Evolutionary conservation across 345 rosid species (phyloP).

Genomic region (Aquilaria sinensis): DNA sequence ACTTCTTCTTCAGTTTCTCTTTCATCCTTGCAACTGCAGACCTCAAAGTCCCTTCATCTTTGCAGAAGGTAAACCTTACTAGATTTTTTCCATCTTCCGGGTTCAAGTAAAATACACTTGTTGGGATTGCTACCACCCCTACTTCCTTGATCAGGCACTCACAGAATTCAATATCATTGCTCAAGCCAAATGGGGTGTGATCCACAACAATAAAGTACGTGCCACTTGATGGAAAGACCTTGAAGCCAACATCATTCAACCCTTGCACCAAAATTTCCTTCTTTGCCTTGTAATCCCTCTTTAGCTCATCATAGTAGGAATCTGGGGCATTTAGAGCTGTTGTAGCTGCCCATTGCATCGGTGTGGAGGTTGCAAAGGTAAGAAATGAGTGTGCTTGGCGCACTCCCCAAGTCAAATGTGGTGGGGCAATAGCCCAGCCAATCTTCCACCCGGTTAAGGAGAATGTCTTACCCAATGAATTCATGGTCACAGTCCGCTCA

Average conservation of each 20-base stretch:
- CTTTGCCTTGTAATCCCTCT: slow-evolving; percentile 69
- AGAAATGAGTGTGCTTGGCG: slow-evolving; percentile 88
- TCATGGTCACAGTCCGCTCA: slow-evolving; percentile 84
- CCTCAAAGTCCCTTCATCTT: slow-evolving; percentile 87
- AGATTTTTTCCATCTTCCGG: slow-evolving; percentile 93
- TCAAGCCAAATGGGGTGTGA: slow-evolving; percentile 82
- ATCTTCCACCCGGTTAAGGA: slow-evolving; percentile 96
- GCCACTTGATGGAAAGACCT: slow-evolving; percentile 87
- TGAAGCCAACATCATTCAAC: slow-evolving; percentile 76
- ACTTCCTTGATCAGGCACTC: slow-evolving; percentile 92
- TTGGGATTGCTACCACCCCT: slow-evolving; percentile 90
- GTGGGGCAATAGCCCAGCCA: slow-evolving; percentile 97
- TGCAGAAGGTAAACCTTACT: slow-evolving; percentile 93
- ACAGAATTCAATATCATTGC: slow-evolving; percentile 75
- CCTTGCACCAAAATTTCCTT: slow-evolving; percentile 83
- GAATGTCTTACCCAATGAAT: slow-evolving; percentile 90
- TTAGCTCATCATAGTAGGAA: slow-evolving; percentile 69
- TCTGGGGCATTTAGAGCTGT: slow-evolving; percentile 74
- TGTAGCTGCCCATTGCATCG: slow-evolving; percentile 72
- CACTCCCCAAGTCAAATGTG: slow-evolving; percentile 90
- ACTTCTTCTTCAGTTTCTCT: slow-evolving; percentile 57
- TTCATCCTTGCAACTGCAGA: slow-evolving; percentile 86
- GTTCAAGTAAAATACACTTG: slow-evolving; percentile 84
- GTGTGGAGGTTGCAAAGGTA: slow-evolving; percentile 85
- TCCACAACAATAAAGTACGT: slow-evolving; percentile 88